Conservation (phyloP, 2,329 filamentous ascomycete genomes). For the Albifimbria verrucaria region DNA sequence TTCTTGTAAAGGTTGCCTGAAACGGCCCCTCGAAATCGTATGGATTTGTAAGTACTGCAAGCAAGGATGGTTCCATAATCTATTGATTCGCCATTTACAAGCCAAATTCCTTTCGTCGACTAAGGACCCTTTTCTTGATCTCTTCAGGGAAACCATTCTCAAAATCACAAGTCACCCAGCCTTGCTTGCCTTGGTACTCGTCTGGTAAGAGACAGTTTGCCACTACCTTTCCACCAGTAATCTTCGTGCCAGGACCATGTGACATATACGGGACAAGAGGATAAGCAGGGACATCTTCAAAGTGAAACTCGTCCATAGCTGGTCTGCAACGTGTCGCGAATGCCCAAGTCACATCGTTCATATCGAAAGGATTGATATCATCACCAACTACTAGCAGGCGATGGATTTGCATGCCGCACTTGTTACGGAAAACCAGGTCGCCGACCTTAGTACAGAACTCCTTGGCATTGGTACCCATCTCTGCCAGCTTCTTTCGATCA, state of each 20-base stretch:
- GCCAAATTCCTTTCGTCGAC: no score
- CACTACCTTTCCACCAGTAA: slow-evolving; percentile 46
- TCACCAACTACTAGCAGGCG: slow-evolving; percentile 42
- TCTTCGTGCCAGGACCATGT: slow-evolving; percentile 33
- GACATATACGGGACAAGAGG: slow-evolving; percentile 44
- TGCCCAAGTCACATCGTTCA: slow-evolving; percentile 46
- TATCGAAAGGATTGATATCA: slow-evolving; percentile 44
- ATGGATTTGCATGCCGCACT: slow-evolving; percentile 43
- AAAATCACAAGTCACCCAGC: not conserved
- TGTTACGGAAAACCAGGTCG: slow-evolving; percentile 37
- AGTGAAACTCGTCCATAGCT: slow-evolving; percentile 38
- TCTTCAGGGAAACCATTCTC: not conserved
- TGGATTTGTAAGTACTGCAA: no score
- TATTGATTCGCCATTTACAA: no score
- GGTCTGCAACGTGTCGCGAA: slow-evolving; percentile 45
- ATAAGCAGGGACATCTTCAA: slow-evolving; percentile 38
- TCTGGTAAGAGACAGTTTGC: slow-evolving; percentile 38
- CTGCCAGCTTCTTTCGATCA: slow-evolving; percentile 53
- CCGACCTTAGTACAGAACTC: slow-evolving; percentile 36
- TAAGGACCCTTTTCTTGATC: not conserved
- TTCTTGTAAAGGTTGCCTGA: no score
- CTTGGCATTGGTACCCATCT: slow-evolving; percentile 44
- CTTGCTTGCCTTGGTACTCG: slow-evolving; percentile 34
- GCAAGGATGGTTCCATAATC: no score
- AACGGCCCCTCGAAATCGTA: no score